Evolutionary conservation across 306 rosid species (phyloP), one percentile per base, ranked within the genome.

Genomic region (Glycine tomentella): DNA sequence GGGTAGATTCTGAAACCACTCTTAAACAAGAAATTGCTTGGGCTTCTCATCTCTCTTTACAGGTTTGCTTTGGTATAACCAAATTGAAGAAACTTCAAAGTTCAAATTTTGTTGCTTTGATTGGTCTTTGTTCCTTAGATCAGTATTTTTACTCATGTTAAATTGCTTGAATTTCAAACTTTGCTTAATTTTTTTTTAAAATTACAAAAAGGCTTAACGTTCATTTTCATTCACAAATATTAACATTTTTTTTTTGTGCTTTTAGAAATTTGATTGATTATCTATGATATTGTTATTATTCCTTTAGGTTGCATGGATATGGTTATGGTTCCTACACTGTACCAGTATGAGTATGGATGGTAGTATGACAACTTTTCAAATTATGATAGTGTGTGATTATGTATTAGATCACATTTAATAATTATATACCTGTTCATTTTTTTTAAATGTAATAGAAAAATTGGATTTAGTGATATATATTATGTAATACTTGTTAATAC

Each of bases 11-110:
- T 58, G 99, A 93, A 85, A 93, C 87, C 67, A 88, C 97, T 55
- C 89, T 95, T 80, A 95, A 89, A 89, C 98, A 95, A 88, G 99
- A 95, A 87, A 83, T 95, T 76, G 91, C 97, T 12, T 95, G 99
- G 99, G 99, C 99, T n/a, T 91, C 97, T 80, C 98, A 95, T 86
- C 97, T 95, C 88, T 93, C 98, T 59, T 84, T 93, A 76, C 99
- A 95, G 96, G 99, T 95, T 73, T 80, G 90, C 83, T 84, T 80
- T 76, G 48, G 69, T 72, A 46, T 75, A 67, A 65, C 46, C 77
- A 51, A 72, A 20, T 66, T 65, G 42, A 9, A 16, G 36, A 50
- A 66, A 78, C 33, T 48, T 84, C 25, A 36, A 64, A 34, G 17
- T 36, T 74, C 42, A 33, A 36, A 8, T 67, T 67, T 69, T 72